These are phyloP conservation scores for Podila horticola DNA, from an alignment of 192 early-diverging fungal species.

Conservation along the genomic window DNA sequence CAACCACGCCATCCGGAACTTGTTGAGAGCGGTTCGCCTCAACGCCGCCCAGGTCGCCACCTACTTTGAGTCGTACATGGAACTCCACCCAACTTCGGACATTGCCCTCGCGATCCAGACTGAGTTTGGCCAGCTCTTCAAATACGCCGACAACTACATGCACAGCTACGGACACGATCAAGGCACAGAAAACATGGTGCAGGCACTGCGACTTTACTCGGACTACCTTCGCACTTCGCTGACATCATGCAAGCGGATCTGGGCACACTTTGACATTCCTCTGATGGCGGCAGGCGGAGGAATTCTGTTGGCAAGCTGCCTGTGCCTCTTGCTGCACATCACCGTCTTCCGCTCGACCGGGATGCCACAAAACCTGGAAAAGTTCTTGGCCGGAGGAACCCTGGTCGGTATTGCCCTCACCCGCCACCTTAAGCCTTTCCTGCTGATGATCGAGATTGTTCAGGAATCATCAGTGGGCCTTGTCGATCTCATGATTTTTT, in stretches of 20 bases:
- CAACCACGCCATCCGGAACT: constrained; percentile 36
- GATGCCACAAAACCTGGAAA: constrained; percentile 22
- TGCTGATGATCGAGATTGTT: constrained; percentile 17
- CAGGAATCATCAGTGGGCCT: constrained; percentile 35
- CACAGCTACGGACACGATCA: constrained; percentile 20
- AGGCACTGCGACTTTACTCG: constrained; percentile 35
- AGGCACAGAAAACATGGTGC: constrained; percentile 25
- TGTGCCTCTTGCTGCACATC: constrained; percentile 37
- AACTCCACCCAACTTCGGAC: constrained; percentile 60
- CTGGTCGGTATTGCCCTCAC: constrained; percentile 26
- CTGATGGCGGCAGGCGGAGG: constrained; percentile 80
- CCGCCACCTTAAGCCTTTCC: constrained; percentile 16
- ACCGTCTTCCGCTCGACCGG: constrained; percentile 19
- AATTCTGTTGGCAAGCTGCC: constrained; percentile 60
- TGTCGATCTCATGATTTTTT: constrained; percentile 53
- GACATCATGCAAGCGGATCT: constrained; percentile 79
- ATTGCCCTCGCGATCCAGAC: constrained; percentile 57
- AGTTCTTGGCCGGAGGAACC: constrained; percentile 24
- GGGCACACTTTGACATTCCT: constrained; percentile 91
- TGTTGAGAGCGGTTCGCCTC: constrained; percentile 63
- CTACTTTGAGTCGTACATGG: constrained; percentile 70
- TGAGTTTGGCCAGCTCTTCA: constrained; percentile 36
- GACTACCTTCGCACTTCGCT: constrained; percentile 72
- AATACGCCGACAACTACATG: constrained; percentile 39
- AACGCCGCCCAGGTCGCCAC: constrained; percentile 78